Base-by-base conservation (phyloP, 345 rosid genomes). In the Linum trigynum region DNA sequence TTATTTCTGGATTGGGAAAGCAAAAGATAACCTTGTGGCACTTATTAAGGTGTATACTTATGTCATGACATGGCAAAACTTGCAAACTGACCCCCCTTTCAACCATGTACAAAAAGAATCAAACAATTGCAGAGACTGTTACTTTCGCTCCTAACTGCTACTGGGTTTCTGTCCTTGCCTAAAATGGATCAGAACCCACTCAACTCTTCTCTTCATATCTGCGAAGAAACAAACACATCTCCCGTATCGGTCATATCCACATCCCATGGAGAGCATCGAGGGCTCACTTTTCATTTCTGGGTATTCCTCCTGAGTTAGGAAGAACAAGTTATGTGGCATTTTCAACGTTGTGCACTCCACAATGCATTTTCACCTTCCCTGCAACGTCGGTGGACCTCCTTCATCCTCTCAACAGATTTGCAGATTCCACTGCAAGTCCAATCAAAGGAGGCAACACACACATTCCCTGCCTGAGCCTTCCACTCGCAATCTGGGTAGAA, bases 321-420 rank as follows among this genome's bases (percentile, higher is more conserved):
- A 56, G 35, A 56, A 2, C 8, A 11, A 43, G 6, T 43, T 43
- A 43, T 56, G 59, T 35, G 8, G 7, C 16, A 45, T 66, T 66
- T 8, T 89, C 76, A 90, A 73, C 86, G 81, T 62, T 76, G 72
- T 23, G 61, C 38, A 57, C 23, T 57, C 61, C 61, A 57, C 23
- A 57, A n/a, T n/a, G 61, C 61, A 32, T 57, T 57, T 37, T n/a
- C 32, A 37, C 23, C 23, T 23, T 57, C 61, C 38, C 61, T 38
- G 23, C 61, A 57, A 35, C 61, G 61, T 37, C 61, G 61, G 9
- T 57, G 61, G 38, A 57, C 61, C 7, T 57, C 61, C 61, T 57
- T 57, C 8, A 57, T 57, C 61, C 61, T n/a, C 16, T 57, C 61
- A 0, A 37, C 16, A 1, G 61, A 57, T 9, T 17, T 57, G 23